A percentile compares a stretch with the other conserved stretches of the same genome.
phyloP scores from a whole-genome alignment of 352 stramenopile species.

The Sclerospora graminicola region DNA sequence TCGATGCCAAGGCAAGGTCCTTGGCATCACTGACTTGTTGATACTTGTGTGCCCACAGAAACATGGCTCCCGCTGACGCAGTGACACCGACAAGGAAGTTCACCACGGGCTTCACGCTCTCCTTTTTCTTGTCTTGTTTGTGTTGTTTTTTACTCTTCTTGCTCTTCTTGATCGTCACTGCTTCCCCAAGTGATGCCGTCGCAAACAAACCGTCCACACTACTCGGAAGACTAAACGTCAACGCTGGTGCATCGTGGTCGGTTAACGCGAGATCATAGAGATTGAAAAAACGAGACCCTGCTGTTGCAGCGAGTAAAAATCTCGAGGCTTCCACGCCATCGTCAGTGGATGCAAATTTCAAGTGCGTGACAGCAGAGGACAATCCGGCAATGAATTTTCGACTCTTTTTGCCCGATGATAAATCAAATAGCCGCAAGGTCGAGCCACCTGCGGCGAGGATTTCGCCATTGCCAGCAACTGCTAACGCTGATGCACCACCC shows the following conservation, averaged over 20 bases:
- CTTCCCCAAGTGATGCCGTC: conserved; percentile 15
- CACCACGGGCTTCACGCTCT: conserved; percentile 12
- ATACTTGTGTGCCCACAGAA: conserved; percentile 69
- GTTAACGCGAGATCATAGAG: conserved; percentile 63
- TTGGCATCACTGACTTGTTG: conserved; percentile 23
- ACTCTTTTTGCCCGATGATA: conserved; percentile 69
- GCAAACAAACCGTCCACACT: conserved; percentile 39
- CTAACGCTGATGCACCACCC: conserved; percentile 51
- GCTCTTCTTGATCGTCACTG: conserved; percentile 27
- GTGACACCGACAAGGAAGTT: conserved; percentile 53
- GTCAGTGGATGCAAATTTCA: conserved; percentile 43
- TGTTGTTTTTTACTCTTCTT: conserved; percentile 34
- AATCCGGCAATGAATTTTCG: conserved; percentile 64
- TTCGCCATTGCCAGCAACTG: conserved; percentile 52
- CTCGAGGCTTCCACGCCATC: conserved; percentile 24
- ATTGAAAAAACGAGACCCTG: conserved; percentile 72
- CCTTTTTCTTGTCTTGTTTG: conserved; percentile 18
- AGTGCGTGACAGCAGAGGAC: conserved; percentile 57
- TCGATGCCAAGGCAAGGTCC: conserved; percentile 34
- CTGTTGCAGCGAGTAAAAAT: conserved; percentile 65
- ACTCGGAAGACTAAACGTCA: conserved; percentile 70
- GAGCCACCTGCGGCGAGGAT: conserved; percentile 54
- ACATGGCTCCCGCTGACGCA: conserved; percentile 49
- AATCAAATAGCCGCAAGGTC: conserved; percentile 61
- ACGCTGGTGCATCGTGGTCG: conserved; percentile 51